phyloP scores from a whole-genome alignment of 768 basidiomycete genomes.

The Paxillus ammoniavirescens region DNA sequence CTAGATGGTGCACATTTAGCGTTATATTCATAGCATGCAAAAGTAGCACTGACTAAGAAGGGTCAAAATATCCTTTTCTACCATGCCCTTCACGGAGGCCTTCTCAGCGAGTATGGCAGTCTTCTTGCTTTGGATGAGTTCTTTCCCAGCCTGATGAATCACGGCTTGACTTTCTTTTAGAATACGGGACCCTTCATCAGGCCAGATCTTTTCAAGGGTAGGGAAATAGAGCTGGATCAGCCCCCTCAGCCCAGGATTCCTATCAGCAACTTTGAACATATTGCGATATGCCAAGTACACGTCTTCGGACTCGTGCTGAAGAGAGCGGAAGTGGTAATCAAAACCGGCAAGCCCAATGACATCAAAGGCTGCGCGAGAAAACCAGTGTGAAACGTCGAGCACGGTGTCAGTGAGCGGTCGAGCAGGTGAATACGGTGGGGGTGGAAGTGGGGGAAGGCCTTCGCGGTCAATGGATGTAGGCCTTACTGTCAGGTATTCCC shows the following conservation, averaged over 20 bases:
- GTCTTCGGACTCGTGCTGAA: slow-evolving; percentile 47
- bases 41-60: slow-evolving; percentile 41
- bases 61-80: slow-evolving; percentile 48
- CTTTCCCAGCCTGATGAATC: slow-evolving; percentile 41
- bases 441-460: slow-evolving; percentile 5
- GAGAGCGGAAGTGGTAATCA: slow-evolving; percentile 49
- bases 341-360: slow-evolving; percentile 61
- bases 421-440: slow-evolving; percentile 2
- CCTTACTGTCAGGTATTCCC: slow-evolving; percentile 34
- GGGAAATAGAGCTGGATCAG: slow-evolving; percentile 49
- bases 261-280: slow-evolving; percentile 50
- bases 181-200: slow-evolving; percentile 38
- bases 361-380: slow-evolving; percentile 63
- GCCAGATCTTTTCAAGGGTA: slow-evolving; percentile 44
- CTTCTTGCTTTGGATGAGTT: slow-evolving; percentile 45
- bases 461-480: background rate
- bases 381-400: slow-evolving; percentile 55
- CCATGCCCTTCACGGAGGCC: slow-evolving; percentile 25
- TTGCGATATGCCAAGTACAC: slow-evolving; percentile 49
- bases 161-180: slow-evolving; percentile 38
- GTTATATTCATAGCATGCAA: background rate
- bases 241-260: slow-evolving; percentile 38
- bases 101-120: slow-evolving; percentile 35
- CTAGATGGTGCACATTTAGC: slow-evolving; percentile 33
- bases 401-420: slow-evolving; percentile 11